Percentiles rank a stretch among this genome's conserved stretches.
phyloP scores from a whole-genome alignment of 2,329 filamentous ascomycete species.

The Dothideomycetidae sp. region DNA sequence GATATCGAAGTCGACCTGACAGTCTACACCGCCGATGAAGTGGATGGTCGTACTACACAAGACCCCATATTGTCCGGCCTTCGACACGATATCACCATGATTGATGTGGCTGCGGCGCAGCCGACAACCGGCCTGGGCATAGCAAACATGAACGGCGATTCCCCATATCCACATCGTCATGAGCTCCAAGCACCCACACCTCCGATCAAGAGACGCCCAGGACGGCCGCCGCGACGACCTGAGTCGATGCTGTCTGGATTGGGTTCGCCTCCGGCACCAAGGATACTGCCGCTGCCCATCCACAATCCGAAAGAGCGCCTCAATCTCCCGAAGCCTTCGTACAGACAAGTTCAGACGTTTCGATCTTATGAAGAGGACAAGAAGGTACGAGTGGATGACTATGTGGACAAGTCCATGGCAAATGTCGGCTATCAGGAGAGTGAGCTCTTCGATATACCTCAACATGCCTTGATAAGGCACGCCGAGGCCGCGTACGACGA shows the following conservation, averaged over 20 bases:
- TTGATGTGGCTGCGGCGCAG: not conserved
- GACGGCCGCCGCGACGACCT: constrained; percentile 49
- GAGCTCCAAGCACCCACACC: constrained; percentile 24
- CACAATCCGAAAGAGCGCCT: constrained; percentile 69
- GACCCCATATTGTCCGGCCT: constrained; percentile 11
- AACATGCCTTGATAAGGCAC: constrained; percentile 52
- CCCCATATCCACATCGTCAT: constrained; percentile 8
- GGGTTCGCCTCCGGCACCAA: constrained; percentile 44
- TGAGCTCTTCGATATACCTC: constrained; percentile 70
- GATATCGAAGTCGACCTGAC: constrained; percentile 73
- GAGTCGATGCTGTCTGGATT: constrained; percentile 48
- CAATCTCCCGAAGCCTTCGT: constrained; percentile 62
- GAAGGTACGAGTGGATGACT: constrained; percentile 63
- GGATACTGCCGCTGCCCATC: constrained; percentile 61
- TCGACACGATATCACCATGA: constrained; percentile 7
- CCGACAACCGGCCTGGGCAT: constrained; percentile 3
- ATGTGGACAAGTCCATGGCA: constrained; percentile 92
- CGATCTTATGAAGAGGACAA: constrained; percentile 70
- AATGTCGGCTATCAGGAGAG: constrained; percentile 93
- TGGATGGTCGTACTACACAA: constrained; percentile 51
- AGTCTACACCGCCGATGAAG: constrained; percentile 67
- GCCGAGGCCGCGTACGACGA: constrained; percentile 50
- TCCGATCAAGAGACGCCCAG: constrained; percentile 41
- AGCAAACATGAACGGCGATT: constrained; percentile 1
- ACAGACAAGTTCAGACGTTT: constrained; percentile 65